These are phyloP conservation scores for Paracorniculantispora psalliotae DNA, from an alignment of 2,329 filamentous ascomycete species.

Conservation along the genomic window DNA sequence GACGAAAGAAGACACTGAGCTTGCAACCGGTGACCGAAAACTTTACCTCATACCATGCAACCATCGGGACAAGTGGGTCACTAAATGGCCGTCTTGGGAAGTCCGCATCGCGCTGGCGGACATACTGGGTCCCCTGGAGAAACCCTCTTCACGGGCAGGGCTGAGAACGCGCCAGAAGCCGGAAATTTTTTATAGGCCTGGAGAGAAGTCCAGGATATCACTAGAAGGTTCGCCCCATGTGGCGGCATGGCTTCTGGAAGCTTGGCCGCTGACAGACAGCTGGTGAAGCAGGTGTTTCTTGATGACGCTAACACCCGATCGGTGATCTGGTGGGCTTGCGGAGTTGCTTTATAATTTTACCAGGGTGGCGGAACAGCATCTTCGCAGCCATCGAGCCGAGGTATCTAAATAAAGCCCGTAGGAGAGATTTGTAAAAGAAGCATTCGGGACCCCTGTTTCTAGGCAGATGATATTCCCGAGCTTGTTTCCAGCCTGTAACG, in stretches of 20 bases:
- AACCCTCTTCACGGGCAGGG: background rate
- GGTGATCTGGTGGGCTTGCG: background rate
- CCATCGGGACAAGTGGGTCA: too few relatives aligned
- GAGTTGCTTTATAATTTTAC: background rate
- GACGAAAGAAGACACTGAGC: too few relatives aligned
- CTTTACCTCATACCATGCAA: too few relatives aligned
- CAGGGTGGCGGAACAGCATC: background rate
- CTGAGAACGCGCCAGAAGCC: background rate
- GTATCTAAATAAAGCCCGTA: background rate
- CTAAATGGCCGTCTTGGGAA: background rate
- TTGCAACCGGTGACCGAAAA: too few relatives aligned
- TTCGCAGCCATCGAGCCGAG: background rate
- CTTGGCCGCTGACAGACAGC: too few relatives aligned
- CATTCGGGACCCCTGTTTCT: background rate
- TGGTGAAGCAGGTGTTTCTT: too few relatives aligned
- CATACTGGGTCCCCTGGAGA: background rate
- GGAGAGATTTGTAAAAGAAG: background rate
- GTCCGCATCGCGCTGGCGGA: slow-evolving; percentile 7
- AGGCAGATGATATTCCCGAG: background rate
- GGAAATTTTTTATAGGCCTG: background rate
- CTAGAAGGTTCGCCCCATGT: too few relatives aligned
- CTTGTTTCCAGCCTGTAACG: background rate
- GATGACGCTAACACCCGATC: too few relatives aligned
- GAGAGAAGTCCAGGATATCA: background rate
- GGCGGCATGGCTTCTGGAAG: too few relatives aligned